Evolutionary conservation across 2,329 filamentous ascomycete genomes (phyloP).

Genomic region (Myriosclerotinia curreyana): DNA sequence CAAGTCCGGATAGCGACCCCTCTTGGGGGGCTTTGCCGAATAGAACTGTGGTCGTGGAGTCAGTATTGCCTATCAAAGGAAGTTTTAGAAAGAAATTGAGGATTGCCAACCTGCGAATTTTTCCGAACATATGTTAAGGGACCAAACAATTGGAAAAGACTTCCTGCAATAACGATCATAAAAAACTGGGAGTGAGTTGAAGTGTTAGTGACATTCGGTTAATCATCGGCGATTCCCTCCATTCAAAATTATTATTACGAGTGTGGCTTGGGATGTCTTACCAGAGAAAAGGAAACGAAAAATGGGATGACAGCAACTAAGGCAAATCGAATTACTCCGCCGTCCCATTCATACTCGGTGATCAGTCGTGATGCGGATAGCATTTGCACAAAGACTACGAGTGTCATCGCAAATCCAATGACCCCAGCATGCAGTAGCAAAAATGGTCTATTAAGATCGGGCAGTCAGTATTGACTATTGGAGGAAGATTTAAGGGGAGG

Average conservation of each 20-base stretch:
- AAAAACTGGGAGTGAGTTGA: slow-evolving; percentile 22
- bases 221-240: neutral
- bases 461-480: no score
- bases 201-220: slow-evolving; percentile 35
- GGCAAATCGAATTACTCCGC: slow-evolving; percentile 26
- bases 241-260: neutral
- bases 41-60: slow-evolving; percentile 20
- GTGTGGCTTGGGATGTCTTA: slow-evolving; percentile 21
- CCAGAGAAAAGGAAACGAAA: slow-evolving; percentile 37
- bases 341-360: slow-evolving; percentile 29
- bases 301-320: slow-evolving; percentile 27
- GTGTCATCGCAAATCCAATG: slow-evolving; percentile 26
- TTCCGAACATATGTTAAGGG: slow-evolving; percentile 27
- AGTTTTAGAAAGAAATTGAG: no score
- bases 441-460: slow-evolving; percentile 17
- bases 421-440: slow-evolving; percentile 27
- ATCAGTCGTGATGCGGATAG: slow-evolving; percentile 27
- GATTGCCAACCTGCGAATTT: slow-evolving; percentile 21
- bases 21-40: slow-evolving; percentile 42
- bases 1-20: slow-evolving; percentile 24
- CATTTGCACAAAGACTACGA: slow-evolving; percentile 31
- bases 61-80: neutral
- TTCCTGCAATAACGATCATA: slow-evolving; percentile 25
- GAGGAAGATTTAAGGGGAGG: no score
- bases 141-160: slow-evolving; percentile 30